A percentile compares a stretch with the other conserved stretches of the same genome.
phyloP scores from a whole-genome alignment of 1,139 yeast genomes.

The Lodderomyces metapsilosis region DNA sequence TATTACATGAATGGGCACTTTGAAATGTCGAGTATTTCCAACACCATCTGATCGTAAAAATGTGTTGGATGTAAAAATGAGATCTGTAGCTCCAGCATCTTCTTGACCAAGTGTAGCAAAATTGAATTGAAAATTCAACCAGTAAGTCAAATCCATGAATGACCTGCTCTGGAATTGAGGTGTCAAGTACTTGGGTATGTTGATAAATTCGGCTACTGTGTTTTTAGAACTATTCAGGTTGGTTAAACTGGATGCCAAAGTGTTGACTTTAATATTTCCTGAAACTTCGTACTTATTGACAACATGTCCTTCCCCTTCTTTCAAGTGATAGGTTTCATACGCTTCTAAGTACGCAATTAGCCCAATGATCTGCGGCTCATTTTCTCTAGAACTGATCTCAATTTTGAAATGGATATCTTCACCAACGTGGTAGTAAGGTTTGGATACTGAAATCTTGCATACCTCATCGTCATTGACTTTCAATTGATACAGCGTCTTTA shows the following conservation, averaged over 20 bases:
- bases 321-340: constrained; percentile 34
- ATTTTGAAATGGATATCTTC: constrained; percentile 46
- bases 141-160: constrained; percentile 40
- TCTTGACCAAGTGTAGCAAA: constrained; percentile 17
- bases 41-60: constrained; percentile 21
- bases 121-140: constrained; percentile 39
- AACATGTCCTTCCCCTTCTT: constrained; percentile 14
- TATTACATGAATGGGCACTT: constrained; percentile 27
- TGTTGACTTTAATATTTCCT: constrained; percentile 36
- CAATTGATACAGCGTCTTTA: constrained; percentile 40
- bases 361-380: constrained; percentile 32
- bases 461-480: constrained; percentile 33
- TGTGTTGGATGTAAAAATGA: constrained; percentile 14
- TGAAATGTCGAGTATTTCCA: constrained; percentile 36
- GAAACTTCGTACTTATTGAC: constrained; percentile 37
- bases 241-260: constrained; percentile 23
- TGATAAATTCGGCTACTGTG: constrained; percentile 26
- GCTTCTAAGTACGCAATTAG: constrained; percentile 38
- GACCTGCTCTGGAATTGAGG: constrained; percentile 39
- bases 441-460: constrained; percentile 36
- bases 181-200: constrained; percentile 32
- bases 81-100: constrained; percentile 9
- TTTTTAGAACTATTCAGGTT: constrained; percentile 6
- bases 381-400: constrained; percentile 20
- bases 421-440: constrained; percentile 48